phyloP scores from a whole-genome alignment of 2,329 filamentous ascomycete species.

The Setomelanomma holmii region DNA sequence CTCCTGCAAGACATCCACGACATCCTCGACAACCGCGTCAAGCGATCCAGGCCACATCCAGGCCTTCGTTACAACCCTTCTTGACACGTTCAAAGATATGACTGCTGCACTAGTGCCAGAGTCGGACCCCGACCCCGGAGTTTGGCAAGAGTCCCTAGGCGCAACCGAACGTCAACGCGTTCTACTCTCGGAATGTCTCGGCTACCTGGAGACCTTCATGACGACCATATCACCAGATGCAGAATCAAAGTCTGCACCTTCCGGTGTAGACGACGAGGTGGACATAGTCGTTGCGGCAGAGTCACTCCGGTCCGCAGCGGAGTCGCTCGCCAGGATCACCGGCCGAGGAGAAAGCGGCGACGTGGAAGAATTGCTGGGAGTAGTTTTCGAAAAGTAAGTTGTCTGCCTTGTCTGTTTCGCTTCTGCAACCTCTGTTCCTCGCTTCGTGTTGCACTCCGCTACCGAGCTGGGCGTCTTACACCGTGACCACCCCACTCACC shows the following conservation, averaged over 20 bases:
- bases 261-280: conserved; percentile 56
- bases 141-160: conserved; percentile 84
- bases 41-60: conserved; percentile 71
- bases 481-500: conserved; percentile 1
- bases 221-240: conserved; percentile 56
- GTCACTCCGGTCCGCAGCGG: conserved; percentile 68
- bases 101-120: conserved; percentile 61
- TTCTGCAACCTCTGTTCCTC: conserved; percentile 3
- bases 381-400: conserved; percentile 95
- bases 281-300: conserved; percentile 94
- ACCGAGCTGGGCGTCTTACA: conserved; percentile 1
- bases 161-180: conserved; percentile 89
- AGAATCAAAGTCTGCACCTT: conserved; percentile 6
- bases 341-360: conserved; percentile 85
- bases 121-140: conserved; percentile 63
- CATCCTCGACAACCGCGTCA: conserved; percentile 60
- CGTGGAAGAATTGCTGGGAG: conserved; percentile 93
- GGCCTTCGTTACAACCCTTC: conserved; percentile 70
- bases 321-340: conserved; percentile 75
- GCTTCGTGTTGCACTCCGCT: neutral
- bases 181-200: conserved; percentile 76
- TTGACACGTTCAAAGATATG: conserved; percentile 72
- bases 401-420: neutral
- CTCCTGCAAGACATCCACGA: conserved; percentile 72
- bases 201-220: conserved; percentile 77